A percentile compares a stretch with the other conserved stretches of the same genome.
These are phyloP conservation scores for Akanthomyces muscarius DNA, from an alignment of 2,329 filamentous ascomycete species.

Conservation along the genomic window DNA sequence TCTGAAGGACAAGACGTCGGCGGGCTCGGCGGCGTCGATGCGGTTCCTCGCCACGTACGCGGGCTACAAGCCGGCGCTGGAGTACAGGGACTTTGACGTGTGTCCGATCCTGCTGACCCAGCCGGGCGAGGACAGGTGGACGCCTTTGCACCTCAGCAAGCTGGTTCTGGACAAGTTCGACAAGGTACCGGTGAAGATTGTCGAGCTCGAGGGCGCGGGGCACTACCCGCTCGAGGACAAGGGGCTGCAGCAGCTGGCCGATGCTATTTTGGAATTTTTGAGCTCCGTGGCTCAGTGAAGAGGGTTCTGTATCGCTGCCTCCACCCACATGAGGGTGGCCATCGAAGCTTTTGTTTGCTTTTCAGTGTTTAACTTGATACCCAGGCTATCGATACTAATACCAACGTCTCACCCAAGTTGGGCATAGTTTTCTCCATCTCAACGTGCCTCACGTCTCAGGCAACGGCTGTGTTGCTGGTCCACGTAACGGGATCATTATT, in stretches of 20 bases:
- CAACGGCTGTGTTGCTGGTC: no score
- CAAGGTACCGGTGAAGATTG: not conserved
- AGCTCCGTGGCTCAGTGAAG: not conserved
- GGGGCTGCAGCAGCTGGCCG: slow-evolving; percentile 1
- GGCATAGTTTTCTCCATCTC: no score
- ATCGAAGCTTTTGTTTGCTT: not conserved
- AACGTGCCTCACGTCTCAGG: no score
- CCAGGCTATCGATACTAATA: no score
- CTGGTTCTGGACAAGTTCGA: not conserved
- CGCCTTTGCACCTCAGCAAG: slow-evolving; percentile 4
- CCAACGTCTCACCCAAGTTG: no score
- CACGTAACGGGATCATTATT: no score
- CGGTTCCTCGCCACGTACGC: slow-evolving; percentile 2
- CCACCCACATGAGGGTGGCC: not conserved
- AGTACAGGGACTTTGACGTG: not conserved
- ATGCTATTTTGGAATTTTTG: slow-evolving; percentile 1
- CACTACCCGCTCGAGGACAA: slow-evolving; percentile 10
- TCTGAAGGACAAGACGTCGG: slow-evolving; percentile 2
- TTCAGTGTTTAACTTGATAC: no score
- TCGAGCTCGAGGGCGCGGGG: not conserved
- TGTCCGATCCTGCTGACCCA: slow-evolving; percentile 4
- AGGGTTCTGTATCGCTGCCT: not conserved
- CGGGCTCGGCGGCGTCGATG: not conserved
- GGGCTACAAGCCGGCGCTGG: slow-evolving; percentile 1
- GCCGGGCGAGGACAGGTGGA: slow-evolving; percentile 4